Base-by-base conservation (phyloP, 441 rosid genomes). In the Heliophila coronopifolia region DNA sequence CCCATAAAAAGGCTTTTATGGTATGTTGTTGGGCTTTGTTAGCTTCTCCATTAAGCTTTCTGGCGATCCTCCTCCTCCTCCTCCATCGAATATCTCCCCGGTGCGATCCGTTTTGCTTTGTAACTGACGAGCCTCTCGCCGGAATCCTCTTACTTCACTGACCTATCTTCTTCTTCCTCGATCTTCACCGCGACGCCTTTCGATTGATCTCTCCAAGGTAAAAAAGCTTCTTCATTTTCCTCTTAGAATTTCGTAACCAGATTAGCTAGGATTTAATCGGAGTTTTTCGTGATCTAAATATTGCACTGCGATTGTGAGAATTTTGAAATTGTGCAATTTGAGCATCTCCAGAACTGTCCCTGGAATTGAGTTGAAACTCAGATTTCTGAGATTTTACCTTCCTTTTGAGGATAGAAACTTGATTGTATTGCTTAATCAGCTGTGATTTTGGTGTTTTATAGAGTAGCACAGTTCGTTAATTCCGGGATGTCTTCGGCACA, bases 401-500 rank as follows among this genome's bases (percentile, higher is more conserved):
- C 44, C 43, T 5, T 44, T 16, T 50, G 26, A 23, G 49, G 5
- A 30, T 23, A 42, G 10, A 4, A 27, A 2, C 8, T 25, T 48
- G 25, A 31, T 39, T 56, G 6, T 43, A 5, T 64, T 1, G 27
- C 18, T 34, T 13, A 37, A 31, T 31, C n/a, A 52, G 27, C 13
- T 34, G 18, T 33, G 18, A 13, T 38, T 8, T 52, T 23, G 44
- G 22, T 47, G 27, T 56, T n/a, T n/a, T n/a, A 3, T 50, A 61
- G 58, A 57, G 50, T 57, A 42, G 18, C 10, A 52, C 6, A 25
- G 25, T 13, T 45, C 25, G 8, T 18, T 49, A 1, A 16, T 52
- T 47, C 4, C 20, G 18, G 48, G 66, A 89, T 93, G 99, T 82
- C 96, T 59, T 84, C 94, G 3, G 94, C 97, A 14, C 97, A 86